phyloP scores from a whole-genome alignment of 441 rosid genomes.

The Bruguiera hainesii region DNA sequence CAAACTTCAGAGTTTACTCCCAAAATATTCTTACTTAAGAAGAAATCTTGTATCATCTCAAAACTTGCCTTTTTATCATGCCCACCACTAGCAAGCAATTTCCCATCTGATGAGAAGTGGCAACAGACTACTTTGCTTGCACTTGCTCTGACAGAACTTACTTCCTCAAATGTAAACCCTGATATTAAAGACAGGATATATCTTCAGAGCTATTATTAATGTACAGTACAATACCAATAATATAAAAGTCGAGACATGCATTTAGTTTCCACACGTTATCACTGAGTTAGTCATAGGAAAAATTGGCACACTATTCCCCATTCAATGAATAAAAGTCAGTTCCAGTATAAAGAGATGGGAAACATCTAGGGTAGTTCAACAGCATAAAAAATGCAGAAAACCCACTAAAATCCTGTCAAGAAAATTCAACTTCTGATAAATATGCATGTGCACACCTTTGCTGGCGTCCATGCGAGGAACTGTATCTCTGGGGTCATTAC shows the following conservation, averaged over 20 bases:
- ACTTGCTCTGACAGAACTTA: conserved; percentile 66
- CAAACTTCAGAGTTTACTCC: not conserved
- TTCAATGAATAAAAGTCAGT: too few species aligned
- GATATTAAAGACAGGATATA: conserved; percentile 19
- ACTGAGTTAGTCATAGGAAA: not conserved
- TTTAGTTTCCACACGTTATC: not conserved
- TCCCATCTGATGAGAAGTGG: conserved; percentile 94
- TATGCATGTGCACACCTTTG: conserved; percentile 45
- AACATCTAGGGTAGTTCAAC: not conserved
- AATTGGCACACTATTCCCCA: too few species aligned
- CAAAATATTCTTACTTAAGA: conserved; percentile 1
- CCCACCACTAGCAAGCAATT: conserved; percentile 86
- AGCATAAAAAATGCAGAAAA: conserved; percentile 4
- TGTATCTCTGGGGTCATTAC: conserved; percentile 57
- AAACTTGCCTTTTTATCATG: conserved; percentile 77
- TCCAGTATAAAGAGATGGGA: too few species aligned
- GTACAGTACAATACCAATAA: not conserved
- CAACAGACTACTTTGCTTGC: conserved; percentile 66
- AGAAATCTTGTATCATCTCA: not conserved
- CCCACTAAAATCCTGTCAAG: not conserved
- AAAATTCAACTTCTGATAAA: conserved; percentile 5
- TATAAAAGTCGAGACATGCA: not conserved
- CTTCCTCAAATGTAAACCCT: conserved; percentile 79
- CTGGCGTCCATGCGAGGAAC: conserved; percentile 66
- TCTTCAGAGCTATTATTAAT: conserved; percentile 8